phyloP scores from a whole-genome alignment of 192 early-diverging fungal genomes.

The Phycomyces blakesleeanus region DNA sequence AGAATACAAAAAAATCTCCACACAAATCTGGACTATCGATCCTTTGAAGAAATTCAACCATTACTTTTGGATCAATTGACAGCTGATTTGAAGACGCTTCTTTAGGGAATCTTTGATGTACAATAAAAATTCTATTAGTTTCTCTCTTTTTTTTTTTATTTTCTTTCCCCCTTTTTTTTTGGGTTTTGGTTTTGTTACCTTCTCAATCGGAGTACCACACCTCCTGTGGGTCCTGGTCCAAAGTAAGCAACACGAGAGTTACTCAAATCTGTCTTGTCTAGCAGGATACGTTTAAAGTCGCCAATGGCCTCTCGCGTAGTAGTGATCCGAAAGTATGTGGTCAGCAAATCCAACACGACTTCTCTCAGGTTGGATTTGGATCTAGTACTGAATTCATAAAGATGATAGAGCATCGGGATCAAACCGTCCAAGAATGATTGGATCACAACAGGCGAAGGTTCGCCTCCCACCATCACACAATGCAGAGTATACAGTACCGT shows the following conservation, averaged over 20 bases:
- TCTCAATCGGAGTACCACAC: slow-evolving; percentile 42
- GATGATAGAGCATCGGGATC: slow-evolving; percentile 53
- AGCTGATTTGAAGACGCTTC: slow-evolving; percentile 29
- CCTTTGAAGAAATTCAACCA: slow-evolving; percentile 61
- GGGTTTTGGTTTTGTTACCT: no score
- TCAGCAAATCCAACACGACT: slow-evolving; percentile 41
- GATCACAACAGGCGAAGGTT: slow-evolving; percentile 55
- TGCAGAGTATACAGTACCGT: slow-evolving; percentile 46
- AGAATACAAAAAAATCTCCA: slow-evolving; percentile 72
- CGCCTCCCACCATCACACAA: slow-evolving; percentile 54
- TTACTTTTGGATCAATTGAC: slow-evolving; percentile 53
- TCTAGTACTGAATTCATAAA: slow-evolving; percentile 46
- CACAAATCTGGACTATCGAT: slow-evolving; percentile 53
- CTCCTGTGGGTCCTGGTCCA: slow-evolving; percentile 49
- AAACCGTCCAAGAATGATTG: slow-evolving; percentile 49
- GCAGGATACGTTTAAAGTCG: slow-evolving; percentile 40
- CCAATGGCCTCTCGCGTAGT: slow-evolving; percentile 31
- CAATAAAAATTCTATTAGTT: slow-evolving; percentile 28
- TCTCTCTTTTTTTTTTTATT: neutral
- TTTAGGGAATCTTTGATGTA: slow-evolving; percentile 18
- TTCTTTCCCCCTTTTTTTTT: no score
- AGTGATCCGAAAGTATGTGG: slow-evolving; percentile 47
- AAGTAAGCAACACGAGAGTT: slow-evolving; percentile 48
- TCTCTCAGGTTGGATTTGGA: slow-evolving; percentile 42
- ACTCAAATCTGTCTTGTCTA: slow-evolving; percentile 41